Evolutionary conservation across 176 grass and related monocot genomes (phyloP), one percentile per base, ranked within the genome.

Genomic region (Hordeum marinum): DNA sequence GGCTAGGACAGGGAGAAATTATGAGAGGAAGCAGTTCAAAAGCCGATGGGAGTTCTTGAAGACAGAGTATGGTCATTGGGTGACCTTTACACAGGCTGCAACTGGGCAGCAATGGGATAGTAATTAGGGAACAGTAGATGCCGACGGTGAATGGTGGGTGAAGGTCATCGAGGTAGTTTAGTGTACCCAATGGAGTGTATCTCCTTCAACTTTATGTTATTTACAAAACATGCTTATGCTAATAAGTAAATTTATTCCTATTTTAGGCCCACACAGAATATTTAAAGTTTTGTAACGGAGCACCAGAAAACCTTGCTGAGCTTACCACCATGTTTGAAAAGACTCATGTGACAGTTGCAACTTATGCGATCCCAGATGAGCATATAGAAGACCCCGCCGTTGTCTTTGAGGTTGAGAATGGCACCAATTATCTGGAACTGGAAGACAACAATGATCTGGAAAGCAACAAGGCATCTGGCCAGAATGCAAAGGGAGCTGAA

Each of bases 11-110:
- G 31, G 75, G 52, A 59, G 32, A 59, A 77, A 37, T n/a, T 58
- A 77, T 15, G 52, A 77, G 11, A 77, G 21, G 52, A 76, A 57
- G 48, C 48, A 76, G 18, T n/a, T 76, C 29, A 76, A 76, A n/a
- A 76, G 57, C 48, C 73, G 71, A 18, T 74, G 71, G 71, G 41
- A 74, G 0, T 74, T 14, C 24, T 50, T 74, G 71, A 74, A 48
- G 71, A 74, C 27, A 74, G 71, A 74, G 31, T 74, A 74, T 74
- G 41, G 13, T 46, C 13, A 74, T 5, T 74, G 71, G 71, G 13
- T 31, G 71, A 14, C 71, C 71, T 74, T 50, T 50, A 74, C 13
- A 29, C 71, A 74, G 41, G 41, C 71, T 50, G 71, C 24, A 74
- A 74, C 42, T 46, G 71, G 71, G 24, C 71, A 74, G 71, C 24